Evolutionary conservation across 495 filamentous ascomycete genomes (phyloP).

Genomic region (Penicillium cataractarum): DNA sequence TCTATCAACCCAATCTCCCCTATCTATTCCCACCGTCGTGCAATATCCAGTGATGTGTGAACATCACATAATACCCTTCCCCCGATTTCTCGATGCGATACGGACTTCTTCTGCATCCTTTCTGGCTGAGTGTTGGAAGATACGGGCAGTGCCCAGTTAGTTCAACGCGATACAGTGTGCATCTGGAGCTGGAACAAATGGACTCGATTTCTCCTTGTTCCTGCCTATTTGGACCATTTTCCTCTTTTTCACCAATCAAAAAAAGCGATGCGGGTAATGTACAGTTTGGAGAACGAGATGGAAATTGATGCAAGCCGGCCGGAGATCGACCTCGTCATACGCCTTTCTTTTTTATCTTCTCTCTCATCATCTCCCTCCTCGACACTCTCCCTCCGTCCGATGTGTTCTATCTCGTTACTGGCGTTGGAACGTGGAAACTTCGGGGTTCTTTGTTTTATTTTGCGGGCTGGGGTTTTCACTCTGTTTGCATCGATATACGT

Average conservation of each 20-base stretch:
- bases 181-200: constrained; percentile 12
- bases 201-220: constrained; percentile 7
- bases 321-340: constrained; percentile 18
- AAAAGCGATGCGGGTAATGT: constrained; percentile 34
- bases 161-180: constrained; percentile 1
- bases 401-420: constrained; percentile 37
- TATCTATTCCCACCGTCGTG: constrained; percentile 1
- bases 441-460: constrained; percentile 30
- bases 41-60: constrained; percentile 12
- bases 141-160: constrained; percentile 21
- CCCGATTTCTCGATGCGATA: constrained; percentile 20
- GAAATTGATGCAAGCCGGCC: constrained; percentile 13
- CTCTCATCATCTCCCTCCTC: constrained; percentile 13
- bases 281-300: constrained; percentile 28
- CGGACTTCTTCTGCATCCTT: constrained; percentile 18
- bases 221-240: constrained; percentile 24
- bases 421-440: constrained; percentile 40
- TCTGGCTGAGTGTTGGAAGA: constrained; percentile 1
- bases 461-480: constrained; percentile 24
- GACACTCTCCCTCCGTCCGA: constrained; percentile 28
- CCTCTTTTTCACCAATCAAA: constrained; percentile 6
- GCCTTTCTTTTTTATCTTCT: constrained; percentile 5
- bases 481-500: constrained; percentile 30
- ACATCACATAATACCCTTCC: constrained; percentile 16
- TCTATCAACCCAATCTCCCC: constrained; percentile 9